Evolutionary conservation across 2,329 filamentous ascomycete species (phyloP).

Genomic region (Chaetomium sp.): DNA sequence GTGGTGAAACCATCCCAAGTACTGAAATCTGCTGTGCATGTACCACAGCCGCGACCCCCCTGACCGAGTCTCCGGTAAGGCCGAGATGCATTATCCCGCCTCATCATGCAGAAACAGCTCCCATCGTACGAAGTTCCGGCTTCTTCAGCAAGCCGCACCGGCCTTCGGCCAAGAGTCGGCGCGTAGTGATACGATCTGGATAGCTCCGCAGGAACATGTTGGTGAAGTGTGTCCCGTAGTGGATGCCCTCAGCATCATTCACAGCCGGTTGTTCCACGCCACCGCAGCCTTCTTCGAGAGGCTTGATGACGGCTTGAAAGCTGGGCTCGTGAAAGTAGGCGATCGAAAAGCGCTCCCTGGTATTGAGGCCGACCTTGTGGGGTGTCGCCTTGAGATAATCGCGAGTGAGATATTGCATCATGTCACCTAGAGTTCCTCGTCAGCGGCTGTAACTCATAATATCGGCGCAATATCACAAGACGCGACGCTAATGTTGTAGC

Average conservation of each 20-base stretch:
- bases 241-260: conserved; percentile 44
- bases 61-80: not conserved
- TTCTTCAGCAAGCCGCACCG: conserved; percentile 36
- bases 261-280: conserved; percentile 25
- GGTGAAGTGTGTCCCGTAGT: conserved; percentile 56
- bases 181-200: conserved; percentile 49
- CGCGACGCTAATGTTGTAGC: not conserved
- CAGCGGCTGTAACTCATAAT: not conserved
- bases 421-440: conserved; percentile 46
- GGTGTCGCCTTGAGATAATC: conserved; percentile 50
- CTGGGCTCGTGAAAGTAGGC: conserved; percentile 56
- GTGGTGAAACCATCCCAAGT: not conserved
- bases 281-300: conserved; percentile 44
- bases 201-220: conserved; percentile 56
- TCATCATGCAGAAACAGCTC: conserved; percentile 18
- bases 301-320: conserved; percentile 49
- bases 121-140: conserved; percentile 38
- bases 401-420: conserved; percentile 55
- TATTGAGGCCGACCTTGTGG: conserved; percentile 55
- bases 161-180: conserved; percentile 41
- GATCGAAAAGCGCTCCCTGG: conserved; percentile 50
- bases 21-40: not conserved
- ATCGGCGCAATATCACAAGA: not conserved
- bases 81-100: not conserved
- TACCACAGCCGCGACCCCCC: not conserved